A percentile compares a stretch with the other conserved stretches of the same genome.
These are phyloP conservation scores for Leccinum subfulvum DNA, from an alignment of 1,284 basidiomycete genomes.

Conservation along the genomic window DNA sequence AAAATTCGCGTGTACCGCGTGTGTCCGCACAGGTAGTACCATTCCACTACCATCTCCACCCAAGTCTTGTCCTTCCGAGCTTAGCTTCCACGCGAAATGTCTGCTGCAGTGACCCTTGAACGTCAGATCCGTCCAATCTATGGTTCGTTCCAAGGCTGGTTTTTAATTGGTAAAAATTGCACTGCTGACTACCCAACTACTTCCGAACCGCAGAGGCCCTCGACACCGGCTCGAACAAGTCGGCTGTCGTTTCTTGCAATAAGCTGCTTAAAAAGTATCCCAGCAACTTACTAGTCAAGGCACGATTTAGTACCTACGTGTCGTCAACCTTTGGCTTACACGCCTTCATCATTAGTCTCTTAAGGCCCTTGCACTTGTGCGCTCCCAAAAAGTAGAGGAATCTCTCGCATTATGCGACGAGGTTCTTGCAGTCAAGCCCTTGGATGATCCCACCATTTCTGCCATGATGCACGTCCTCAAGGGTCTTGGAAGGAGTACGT, in stretches of 20 bases:
- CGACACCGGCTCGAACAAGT: conserved; percentile 82
- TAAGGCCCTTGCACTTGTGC: conserved; percentile 80
- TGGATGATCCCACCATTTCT: conserved; percentile 67
- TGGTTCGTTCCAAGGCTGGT: conserved; percentile 43
- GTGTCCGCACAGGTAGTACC: conserved; percentile 6
- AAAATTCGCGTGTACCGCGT: conserved; percentile 26
- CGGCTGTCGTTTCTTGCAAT: conserved; percentile 78
- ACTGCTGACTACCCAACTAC: conserved; percentile 8
- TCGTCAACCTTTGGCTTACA: not conserved
- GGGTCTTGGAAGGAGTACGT: conserved; percentile 72
- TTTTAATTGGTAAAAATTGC: not conserved
- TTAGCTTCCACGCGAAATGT: conserved; percentile 31
- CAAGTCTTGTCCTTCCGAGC: not conserved
- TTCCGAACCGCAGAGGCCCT: conserved; percentile 60
- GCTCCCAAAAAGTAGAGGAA: conserved; percentile 80
- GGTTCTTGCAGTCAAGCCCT: conserved; percentile 66
- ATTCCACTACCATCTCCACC: not conserved
- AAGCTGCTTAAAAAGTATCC: conserved; percentile 82
- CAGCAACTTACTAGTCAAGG: conserved; percentile 71
- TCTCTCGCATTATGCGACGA: conserved; percentile 77
- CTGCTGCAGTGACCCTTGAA: conserved; percentile 54
- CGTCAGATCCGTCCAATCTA: conserved; percentile 80
- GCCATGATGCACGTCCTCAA: conserved; percentile 81
- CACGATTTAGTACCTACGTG: conserved; percentile 26
- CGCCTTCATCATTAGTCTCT: conserved; percentile 48